phyloP scores from a whole-genome alignment of 352 stramenopile species.

The Pythium brassicae region DNA sequence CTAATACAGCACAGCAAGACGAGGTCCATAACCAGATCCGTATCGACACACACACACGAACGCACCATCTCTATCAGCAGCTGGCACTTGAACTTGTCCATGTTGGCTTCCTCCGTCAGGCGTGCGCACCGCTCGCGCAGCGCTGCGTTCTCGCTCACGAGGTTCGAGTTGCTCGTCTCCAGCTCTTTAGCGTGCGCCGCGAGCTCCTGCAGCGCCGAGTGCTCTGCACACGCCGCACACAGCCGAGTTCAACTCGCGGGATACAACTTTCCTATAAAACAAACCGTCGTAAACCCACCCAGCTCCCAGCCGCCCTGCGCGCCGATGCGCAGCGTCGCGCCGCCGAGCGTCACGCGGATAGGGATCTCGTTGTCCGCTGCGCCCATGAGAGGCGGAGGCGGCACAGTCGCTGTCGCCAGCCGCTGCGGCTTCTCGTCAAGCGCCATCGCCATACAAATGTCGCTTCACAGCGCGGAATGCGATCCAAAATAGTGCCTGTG shows the following conservation, averaged over 20 bases:
- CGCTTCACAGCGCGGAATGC: background rate
- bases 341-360: constrained; percentile 53
- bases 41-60: background rate
- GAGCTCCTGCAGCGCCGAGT: constrained; percentile 45
- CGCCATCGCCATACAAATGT: background rate
- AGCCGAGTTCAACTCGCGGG: background rate
- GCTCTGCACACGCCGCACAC: constrained; percentile 24
- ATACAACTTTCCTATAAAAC: background rate
- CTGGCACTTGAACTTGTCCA: constrained; percentile 88
- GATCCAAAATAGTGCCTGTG: constrained; percentile 1
- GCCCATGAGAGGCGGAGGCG: background rate
- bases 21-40: too few species aligned
- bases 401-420: background rate
- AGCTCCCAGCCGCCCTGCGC: constrained; percentile 55
- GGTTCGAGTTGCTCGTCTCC: constrained; percentile 31
- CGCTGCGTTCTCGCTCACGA: constrained; percentile 61
- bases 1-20: background rate
- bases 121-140: constrained; percentile 54
- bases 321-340: constrained; percentile 39
- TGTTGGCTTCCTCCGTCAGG: constrained; percentile 76
- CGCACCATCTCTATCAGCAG: constrained; percentile 83
- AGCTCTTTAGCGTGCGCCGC: constrained; percentile 28
- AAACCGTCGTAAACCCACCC: constrained; percentile 31
- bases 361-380: constrained; percentile 48
- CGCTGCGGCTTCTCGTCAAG: background rate